Conservation (phyloP, 73 alveolate species). For the Paramecium octaurelia region DNA sequence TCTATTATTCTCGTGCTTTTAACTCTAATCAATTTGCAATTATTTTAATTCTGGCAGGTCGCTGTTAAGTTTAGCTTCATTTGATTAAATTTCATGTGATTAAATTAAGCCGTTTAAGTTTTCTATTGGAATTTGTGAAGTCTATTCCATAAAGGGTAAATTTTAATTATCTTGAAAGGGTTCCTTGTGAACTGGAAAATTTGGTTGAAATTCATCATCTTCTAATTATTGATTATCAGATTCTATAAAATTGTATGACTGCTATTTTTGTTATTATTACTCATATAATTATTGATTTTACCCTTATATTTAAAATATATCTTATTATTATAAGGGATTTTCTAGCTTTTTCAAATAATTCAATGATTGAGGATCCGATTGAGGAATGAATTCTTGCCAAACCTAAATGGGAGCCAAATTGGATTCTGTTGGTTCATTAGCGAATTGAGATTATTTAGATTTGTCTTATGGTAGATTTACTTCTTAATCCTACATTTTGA, state of each 20-base stretch:
- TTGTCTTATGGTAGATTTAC: background rate
- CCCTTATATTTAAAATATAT: background rate
- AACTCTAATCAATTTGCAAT: background rate
- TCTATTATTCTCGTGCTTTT: background rate
- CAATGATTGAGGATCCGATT: background rate
- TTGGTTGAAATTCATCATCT: background rate
- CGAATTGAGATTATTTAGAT: background rate
- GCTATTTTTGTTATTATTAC: background rate
- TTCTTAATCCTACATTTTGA: background rate
- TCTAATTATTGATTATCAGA: background rate
- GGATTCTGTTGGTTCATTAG: background rate
- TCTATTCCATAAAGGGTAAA: background rate
- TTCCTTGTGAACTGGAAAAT: background rate
- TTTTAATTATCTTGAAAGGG: background rate
- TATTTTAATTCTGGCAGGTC: background rate
- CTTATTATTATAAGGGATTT: background rate
- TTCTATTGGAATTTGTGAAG: background rate
- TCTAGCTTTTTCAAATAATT: background rate
- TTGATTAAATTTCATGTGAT: background rate
- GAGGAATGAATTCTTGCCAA: background rate
- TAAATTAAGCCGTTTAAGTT: background rate
- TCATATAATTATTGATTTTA: background rate
- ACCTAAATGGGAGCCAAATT: background rate
- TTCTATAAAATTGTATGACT: background rate
- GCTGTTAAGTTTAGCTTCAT: background rate